Evolutionary conservation across 2,329 filamentous ascomycete species (phyloP).

Genomic region (Ceratocystis huliohia): DNA sequence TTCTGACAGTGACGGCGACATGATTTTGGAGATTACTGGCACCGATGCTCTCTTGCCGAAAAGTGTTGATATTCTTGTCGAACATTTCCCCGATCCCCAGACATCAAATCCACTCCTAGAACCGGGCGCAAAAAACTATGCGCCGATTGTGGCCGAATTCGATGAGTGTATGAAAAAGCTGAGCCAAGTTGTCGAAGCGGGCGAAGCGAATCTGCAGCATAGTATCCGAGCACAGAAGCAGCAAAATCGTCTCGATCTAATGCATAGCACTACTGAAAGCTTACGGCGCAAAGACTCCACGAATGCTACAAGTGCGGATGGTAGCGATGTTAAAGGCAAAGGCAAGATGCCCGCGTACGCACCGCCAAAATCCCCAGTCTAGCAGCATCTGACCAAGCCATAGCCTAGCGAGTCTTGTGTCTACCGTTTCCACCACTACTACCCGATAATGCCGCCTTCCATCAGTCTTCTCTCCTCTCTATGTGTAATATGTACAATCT

Average conservation of each 20-base stretch:
- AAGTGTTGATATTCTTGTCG: background rate
- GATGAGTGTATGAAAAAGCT: constrained; percentile 44
- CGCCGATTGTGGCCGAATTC: constrained; percentile 43
- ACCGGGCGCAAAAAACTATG: constrained; percentile 33
- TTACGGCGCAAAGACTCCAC: background rate
- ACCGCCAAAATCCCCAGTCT: background rate
- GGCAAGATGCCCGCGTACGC: background rate
- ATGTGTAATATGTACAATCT: background rate
- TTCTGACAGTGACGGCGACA: constrained; percentile 13
- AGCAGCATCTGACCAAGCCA: background rate
- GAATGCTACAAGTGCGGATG: constrained; percentile 18
- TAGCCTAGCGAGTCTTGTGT: too few species aligned
- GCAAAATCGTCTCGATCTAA: constrained; percentile 11
- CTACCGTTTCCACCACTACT: too few species aligned
- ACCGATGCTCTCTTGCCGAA: constrained; percentile 4
- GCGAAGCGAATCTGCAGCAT: constrained; percentile 33
- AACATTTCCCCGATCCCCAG: constrained; percentile 9
- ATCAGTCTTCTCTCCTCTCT: background rate
- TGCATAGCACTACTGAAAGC: background rate
- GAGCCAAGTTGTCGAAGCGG: constrained; percentile 41
- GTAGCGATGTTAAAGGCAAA: constrained; percentile 2
- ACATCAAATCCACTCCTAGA: constrained; percentile 19
- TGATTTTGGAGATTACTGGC: constrained; percentile 16
- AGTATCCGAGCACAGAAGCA: constrained; percentile 19
- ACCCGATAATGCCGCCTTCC: background rate